Evolutionary conservation across 805 yeast genomes (phyloP).

Genomic region (Wickerhamomyces kurtzmanii): DNA sequence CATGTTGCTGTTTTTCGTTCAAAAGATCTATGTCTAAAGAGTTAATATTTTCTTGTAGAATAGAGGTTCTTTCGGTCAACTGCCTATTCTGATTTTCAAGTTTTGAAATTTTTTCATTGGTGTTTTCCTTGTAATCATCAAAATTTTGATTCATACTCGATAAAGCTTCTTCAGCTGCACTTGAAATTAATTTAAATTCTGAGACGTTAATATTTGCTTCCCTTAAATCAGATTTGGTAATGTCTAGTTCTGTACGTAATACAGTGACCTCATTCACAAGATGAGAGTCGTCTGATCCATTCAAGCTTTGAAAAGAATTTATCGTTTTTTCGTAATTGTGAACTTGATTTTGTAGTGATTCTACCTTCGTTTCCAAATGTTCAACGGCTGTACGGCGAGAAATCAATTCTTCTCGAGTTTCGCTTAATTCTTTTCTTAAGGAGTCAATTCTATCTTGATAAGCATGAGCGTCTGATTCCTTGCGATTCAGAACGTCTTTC

Average conservation of each 20-base stretch:
- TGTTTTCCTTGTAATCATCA: constrained; percentile 29
- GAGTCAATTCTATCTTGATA: constrained; percentile 53
- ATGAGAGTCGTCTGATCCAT: constrained; percentile 15
- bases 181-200: constrained; percentile 55
- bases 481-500: constrained; percentile 37
- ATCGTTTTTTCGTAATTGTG: constrained; percentile 17
- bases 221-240: constrained; percentile 43
- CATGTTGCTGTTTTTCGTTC: constrained; percentile 16
- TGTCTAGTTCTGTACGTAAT: constrained; percentile 29
- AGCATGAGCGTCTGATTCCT: constrained; percentile 46
- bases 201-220: constrained; percentile 46
- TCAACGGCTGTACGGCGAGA: constrained; percentile 30
- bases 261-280: constrained; percentile 20
- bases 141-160: constrained; percentile 42
- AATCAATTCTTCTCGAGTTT: constrained; percentile 29
- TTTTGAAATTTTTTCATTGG: constrained; percentile 8
- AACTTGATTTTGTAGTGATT: constrained; percentile 20
- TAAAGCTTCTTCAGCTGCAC: constrained; percentile 59
- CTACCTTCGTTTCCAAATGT: constrained; percentile 27
- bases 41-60: constrained; percentile 20
- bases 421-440: constrained; percentile 33
- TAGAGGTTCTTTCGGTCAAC: constrained; percentile 11
- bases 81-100: constrained; percentile 13
- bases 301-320: constrained; percentile 18
- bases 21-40: constrained; percentile 21